phyloP scores from a whole-genome alignment of 2,329 filamentous ascomycete species.

The Pseudogymnoascus sp. region DNA sequence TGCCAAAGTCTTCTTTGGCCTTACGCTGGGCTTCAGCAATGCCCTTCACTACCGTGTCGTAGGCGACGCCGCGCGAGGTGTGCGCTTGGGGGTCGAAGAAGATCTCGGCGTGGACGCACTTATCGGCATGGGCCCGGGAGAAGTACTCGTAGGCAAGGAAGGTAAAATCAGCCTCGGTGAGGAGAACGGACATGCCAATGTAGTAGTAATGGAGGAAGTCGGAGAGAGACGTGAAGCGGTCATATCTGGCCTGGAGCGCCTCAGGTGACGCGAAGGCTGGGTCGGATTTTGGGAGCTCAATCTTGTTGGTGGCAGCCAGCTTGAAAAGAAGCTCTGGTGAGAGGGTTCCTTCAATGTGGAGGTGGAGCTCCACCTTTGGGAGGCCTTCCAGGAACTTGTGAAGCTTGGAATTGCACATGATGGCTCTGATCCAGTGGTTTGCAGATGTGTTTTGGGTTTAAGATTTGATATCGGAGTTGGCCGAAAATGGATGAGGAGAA shows the following conservation, averaged over 20 bases:
- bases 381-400: conserved; percentile 51
- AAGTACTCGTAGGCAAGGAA: conserved; percentile 67
- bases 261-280: conserved; percentile 53
- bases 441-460: neutral
- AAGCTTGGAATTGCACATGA: conserved; percentile 20
- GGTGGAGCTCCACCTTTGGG: conserved; percentile 75
- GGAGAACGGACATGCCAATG: conserved; percentile 62
- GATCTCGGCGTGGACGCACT: conserved; percentile 64
- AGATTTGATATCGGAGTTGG: neutral
- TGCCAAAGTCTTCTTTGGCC: conserved; percentile 53
- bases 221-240: conserved; percentile 59
- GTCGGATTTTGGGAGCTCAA: conserved; percentile 48
- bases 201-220: conserved; percentile 77
- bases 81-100: conserved; percentile 80
- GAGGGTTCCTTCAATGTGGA: conserved; percentile 71
- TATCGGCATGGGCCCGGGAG: conserved; percentile 50
- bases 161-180: conserved; percentile 60
- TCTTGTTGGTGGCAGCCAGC: conserved; percentile 57
- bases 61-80: conserved; percentile 51
- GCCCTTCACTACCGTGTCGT: conserved; percentile 55
- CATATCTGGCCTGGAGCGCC: conserved; percentile 55
- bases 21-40: conserved; percentile 51
- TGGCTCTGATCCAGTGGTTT: conserved; percentile 3
- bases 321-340: conserved; percentile 61
- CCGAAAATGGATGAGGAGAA: neutral